Percentiles rank a stretch among this genome's conserved stretches.
These are phyloP conservation scores for Sophora flavescens DNA, from an alignment of 306 rosid species.

Conservation along the genomic window DNA sequence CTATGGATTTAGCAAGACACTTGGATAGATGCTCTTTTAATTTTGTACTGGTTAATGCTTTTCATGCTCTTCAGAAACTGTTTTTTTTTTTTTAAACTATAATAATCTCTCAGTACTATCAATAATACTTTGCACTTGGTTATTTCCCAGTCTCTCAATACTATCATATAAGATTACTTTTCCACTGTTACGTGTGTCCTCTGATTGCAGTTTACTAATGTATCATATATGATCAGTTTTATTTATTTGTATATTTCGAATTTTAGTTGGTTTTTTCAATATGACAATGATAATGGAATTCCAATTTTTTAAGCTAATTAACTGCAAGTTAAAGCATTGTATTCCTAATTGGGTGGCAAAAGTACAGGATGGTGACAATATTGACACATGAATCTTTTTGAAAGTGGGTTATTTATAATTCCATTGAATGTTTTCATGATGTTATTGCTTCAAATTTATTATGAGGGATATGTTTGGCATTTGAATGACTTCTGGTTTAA, in stretches of 20 bases:
- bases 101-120: not conserved
- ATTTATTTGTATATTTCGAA: not conserved
- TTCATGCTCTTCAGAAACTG: not conserved
- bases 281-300: not conserved
- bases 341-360: not conserved
- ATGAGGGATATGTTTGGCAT: not conserved
- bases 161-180: conserved; percentile 7
- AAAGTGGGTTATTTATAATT: not conserved
- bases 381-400: not conserved
- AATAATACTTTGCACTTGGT: not conserved
- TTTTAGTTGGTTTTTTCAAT: not conserved
- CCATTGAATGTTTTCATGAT: not conserved
- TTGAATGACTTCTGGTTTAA: conserved; percentile 33
- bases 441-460: conserved; percentile 25
- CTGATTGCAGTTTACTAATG: conserved; percentile 12
- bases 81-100: not conserved
- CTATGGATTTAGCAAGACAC: conserved; percentile 7
- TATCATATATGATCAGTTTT: conserved; percentile 16
- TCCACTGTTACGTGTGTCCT: not conserved
- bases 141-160: not conserved
- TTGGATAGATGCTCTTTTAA: not conserved
- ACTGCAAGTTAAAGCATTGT: conserved; percentile 11
- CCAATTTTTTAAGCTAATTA: not conserved
- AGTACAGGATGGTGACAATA: conserved; percentile 7
- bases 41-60: not conserved